Evolutionary conservation across 2,329 filamentous ascomycete species (phyloP).

Genomic region (Aureobasidium zeae): DNA sequence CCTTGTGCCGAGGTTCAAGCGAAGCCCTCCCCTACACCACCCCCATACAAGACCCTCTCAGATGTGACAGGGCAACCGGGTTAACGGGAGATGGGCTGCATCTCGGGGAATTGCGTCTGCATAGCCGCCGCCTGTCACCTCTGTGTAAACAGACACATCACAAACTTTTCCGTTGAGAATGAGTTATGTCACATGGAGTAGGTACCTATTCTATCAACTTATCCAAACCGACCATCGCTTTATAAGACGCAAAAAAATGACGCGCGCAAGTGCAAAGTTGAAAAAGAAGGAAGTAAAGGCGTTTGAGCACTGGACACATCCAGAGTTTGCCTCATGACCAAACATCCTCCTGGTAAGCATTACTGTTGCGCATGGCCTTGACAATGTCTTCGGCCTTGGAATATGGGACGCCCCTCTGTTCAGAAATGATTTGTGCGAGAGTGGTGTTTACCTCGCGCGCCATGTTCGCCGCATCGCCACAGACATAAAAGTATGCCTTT

Average conservation of each 20-base stretch:
- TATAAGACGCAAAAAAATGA: conserved; percentile 10
- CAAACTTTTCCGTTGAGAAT: conserved; percentile 12
- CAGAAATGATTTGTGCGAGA: conserved; percentile 77
- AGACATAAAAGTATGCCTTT: conserved; percentile 93
- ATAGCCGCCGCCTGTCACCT: conserved; percentile 14
- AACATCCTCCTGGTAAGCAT: conserved; percentile 86
- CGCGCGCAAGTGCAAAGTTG: too few species aligned
- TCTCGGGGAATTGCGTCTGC: conserved; percentile 14
- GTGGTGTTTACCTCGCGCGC: conserved; percentile 51
- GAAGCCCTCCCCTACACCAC: too few species aligned
- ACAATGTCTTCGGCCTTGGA: conserved; percentile 91
- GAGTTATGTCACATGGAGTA: conserved; percentile 5
- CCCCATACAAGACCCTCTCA: too few species aligned
- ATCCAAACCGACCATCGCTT: conserved; percentile 12
- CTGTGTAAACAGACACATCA: conserved; percentile 11
- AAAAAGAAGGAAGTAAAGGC: background rate
- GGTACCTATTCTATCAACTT: conserved; percentile 14
- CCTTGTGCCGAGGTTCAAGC: too few species aligned
- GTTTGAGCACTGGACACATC: background rate
- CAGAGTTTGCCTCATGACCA: conserved; percentile 43
- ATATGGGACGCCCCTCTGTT: conserved; percentile 71
- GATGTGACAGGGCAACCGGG: conserved; percentile 12
- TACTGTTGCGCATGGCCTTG: conserved; percentile 89
- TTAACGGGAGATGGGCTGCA: conserved; percentile 9
- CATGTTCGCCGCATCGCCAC: conserved; percentile 90